These are phyloP conservation scores for Dioszegia crocea DNA, from an alignment of 768 basidiomycete genomes.

Conservation along the genomic window DNA sequence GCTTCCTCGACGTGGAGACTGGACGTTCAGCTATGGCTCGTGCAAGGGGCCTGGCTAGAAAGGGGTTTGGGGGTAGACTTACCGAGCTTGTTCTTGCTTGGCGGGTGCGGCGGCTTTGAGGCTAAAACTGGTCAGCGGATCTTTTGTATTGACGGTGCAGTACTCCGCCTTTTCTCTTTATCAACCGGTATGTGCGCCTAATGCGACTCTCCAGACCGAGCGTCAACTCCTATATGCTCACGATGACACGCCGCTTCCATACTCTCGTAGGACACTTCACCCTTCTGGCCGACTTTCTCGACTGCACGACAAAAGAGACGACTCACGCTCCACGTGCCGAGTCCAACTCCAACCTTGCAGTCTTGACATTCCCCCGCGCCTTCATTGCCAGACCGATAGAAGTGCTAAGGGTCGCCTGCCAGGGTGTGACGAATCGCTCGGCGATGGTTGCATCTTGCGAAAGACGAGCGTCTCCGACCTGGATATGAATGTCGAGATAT, in stretches of 20 bases:
- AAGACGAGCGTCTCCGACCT: constrained; percentile 68
- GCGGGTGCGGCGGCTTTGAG: constrained; percentile 70
- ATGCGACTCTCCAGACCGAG: no score
- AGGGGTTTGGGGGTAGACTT: no score
- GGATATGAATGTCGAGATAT: background rate
- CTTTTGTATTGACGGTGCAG: no score
- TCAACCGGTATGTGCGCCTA: no score
- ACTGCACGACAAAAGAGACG: no score
- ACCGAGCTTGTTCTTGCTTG: constrained; percentile 82
- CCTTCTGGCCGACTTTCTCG: no score
- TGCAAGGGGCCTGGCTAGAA: no score
- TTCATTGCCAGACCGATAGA: constrained; percentile 87
- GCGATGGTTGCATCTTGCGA: constrained; percentile 72
- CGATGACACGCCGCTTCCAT: no score
- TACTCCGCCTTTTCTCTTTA: background rate
- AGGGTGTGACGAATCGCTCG: constrained; percentile 47
- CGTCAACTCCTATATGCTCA: no score
- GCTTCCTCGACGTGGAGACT: constrained; percentile 61
- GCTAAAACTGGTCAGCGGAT: constrained; percentile 51
- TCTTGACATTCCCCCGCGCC: constrained; percentile 57
- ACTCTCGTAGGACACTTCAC: no score
- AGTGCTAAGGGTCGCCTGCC: constrained; percentile 73
- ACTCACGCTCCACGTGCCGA: constrained; percentile 57
- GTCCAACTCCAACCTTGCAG: constrained; percentile 74
- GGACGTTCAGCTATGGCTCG: constrained; percentile 6